Percentiles rank a stretch among this genome's conserved stretches.
Conservation (phyloP, 208 protist species). For the Trichomonas tenax region DNA sequence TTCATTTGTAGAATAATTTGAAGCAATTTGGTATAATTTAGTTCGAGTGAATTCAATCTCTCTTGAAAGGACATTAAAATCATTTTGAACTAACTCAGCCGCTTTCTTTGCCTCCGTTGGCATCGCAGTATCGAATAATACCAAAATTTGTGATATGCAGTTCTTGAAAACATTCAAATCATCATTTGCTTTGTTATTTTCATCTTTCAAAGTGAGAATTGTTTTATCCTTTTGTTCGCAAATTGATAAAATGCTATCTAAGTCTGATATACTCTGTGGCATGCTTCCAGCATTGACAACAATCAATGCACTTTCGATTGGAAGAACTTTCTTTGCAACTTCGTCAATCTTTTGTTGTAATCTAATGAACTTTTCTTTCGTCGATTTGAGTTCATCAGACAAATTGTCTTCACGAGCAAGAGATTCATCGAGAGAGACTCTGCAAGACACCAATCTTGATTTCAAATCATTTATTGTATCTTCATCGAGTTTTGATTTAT, state of each 20-base stretch:
- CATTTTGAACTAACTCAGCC: not conserved
- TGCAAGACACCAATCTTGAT: not conserved
- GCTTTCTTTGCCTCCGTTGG: not conserved
- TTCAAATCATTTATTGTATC: not conserved
- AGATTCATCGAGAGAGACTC: not conserved
- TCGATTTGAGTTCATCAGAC: not conserved
- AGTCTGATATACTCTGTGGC: not conserved
- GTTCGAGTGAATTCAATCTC: not conserved
- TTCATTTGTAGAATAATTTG: not conserved
- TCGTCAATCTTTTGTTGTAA: not conserved
- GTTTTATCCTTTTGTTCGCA: not conserved
- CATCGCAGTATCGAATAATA: not conserved
- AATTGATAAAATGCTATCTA: not conserved
- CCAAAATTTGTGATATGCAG: not conserved
- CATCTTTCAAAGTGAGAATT: not conserved
- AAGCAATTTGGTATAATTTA: not conserved
- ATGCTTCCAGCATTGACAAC: not conserved
- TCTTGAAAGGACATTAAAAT: not conserved
- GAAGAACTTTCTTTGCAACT: not conserved
- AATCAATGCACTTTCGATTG: not conserved
- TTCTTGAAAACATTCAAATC: not conserved
- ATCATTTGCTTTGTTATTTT: not conserved
- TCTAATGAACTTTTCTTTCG: not conserved
- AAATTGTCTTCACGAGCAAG: not conserved
- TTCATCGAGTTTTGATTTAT: not conserved